Conservation (phyloP, 2,329 filamentous ascomycete species). For the Talaromyces sp. region DNA sequence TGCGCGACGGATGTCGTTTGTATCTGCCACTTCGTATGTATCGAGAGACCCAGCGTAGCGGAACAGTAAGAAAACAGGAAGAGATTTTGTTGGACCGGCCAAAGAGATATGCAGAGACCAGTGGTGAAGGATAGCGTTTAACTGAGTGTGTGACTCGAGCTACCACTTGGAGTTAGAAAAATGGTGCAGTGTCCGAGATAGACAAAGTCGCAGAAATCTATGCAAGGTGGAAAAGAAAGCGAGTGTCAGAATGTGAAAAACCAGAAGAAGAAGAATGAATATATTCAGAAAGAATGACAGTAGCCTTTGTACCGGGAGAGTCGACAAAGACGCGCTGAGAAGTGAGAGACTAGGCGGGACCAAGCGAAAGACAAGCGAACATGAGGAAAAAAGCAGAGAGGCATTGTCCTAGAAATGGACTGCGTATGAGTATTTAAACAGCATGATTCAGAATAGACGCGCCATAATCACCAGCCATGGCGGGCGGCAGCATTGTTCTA, state of each 20-base stretch:
- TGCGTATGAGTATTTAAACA: neutral
- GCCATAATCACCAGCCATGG: neutral
- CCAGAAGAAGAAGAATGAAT: neutral
- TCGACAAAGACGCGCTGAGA: neutral
- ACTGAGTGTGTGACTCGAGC: neutral
- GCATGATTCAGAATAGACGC: neutral
- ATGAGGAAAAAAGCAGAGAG: neutral
- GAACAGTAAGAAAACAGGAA: neutral
- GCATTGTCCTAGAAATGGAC: neutral
- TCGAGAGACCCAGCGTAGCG: neutral
- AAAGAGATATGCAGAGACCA: neutral
- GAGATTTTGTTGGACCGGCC: neutral
- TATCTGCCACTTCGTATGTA: neutral
- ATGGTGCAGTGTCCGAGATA: neutral
- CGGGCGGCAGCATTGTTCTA: neutral
- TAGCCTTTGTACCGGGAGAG: neutral
- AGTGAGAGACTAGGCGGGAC: constrained; percentile 4
- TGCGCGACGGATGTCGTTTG: neutral
- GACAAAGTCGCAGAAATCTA: neutral
- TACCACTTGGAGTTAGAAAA: neutral
- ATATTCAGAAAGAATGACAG: constrained; percentile 4
- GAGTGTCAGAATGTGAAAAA: neutral
- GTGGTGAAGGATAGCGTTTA: neutral
- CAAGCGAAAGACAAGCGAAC: constrained; percentile 6
- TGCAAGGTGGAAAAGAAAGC: neutral